Percentiles rank a stretch among this genome's conserved stretches.
Evolutionary conservation across 2,329 filamentous ascomycete species (phyloP).

Genomic region (Calonectria fujianensis): DNA sequence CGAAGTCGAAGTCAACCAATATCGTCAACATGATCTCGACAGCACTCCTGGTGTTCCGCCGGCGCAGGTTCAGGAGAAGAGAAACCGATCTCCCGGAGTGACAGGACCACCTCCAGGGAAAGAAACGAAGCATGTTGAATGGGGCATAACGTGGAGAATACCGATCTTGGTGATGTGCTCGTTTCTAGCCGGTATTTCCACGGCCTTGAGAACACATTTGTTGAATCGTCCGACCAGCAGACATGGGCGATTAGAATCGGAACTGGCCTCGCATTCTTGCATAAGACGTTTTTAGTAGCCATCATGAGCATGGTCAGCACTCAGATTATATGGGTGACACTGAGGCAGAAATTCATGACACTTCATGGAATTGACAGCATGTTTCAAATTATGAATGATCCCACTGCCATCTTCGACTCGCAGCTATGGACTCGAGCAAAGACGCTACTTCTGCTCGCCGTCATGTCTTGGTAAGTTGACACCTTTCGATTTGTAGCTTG

Average conservation of each 20-base stretch:
- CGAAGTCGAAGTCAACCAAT: neutral
- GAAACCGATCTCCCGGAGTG: no score
- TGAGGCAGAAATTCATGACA: neutral
- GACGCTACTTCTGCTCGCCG: neutral
- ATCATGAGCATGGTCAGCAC: conserved; percentile 3
- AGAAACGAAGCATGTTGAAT: neutral
- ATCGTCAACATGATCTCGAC: no score
- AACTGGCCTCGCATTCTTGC: conserved; percentile 1
- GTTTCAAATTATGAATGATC: conserved; percentile 18
- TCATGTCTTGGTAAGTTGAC: conserved; percentile 8
- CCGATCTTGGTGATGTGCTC: neutral
- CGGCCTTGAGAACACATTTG: neutral
- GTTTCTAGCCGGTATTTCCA: neutral
- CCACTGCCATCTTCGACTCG: neutral
- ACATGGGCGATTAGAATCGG: conserved; percentile 3
- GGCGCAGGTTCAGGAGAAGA: neutral
- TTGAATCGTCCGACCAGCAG: neutral
- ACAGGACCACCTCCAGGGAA: no score
- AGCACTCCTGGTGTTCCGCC: neutral
- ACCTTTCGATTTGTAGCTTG: neutral
- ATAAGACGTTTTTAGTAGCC: neutral
- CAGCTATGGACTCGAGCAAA: conserved; percentile 7
- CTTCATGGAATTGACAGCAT: conserved; percentile 16
- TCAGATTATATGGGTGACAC: conserved; percentile 2
- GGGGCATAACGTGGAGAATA: neutral